phyloP scores from a whole-genome alignment of 192 early-diverging fungal species.

The Coemansia sp. region DNA sequence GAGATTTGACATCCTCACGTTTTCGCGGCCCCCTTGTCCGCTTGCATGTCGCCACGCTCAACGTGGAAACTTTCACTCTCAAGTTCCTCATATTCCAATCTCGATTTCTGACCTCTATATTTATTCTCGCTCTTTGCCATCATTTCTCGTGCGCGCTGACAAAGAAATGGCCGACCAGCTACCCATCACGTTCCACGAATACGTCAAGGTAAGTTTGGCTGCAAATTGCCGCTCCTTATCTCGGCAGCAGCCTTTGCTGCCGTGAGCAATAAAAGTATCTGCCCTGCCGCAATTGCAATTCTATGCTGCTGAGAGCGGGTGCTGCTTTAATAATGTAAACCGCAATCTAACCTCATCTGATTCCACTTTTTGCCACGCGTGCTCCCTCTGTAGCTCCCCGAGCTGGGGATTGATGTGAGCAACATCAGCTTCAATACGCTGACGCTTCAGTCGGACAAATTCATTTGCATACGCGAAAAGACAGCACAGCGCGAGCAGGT shows the following conservation, averaged over 20 bases:
- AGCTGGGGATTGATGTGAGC: conserved; percentile 84
- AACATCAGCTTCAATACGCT: conserved; percentile 97
- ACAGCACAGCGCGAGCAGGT: conserved; percentile 84
- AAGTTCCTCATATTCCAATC: background rate
- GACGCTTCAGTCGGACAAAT: conserved; percentile 97
- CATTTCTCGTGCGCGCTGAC: conserved; percentile 16
- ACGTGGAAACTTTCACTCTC: background rate
- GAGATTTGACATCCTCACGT: background rate
- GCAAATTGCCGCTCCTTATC: background rate
- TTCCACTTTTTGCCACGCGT: background rate
- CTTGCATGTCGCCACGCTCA: background rate
- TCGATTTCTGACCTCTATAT: conserved; percentile 2
- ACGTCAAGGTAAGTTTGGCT: conserved; percentile 78
- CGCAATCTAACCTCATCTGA: conserved; percentile 8
- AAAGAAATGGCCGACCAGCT: conserved; percentile 72
- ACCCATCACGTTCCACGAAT: conserved; percentile 95
- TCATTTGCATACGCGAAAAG: conserved; percentile 95
- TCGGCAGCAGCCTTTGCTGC: background rate
- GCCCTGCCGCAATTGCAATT: background rate
- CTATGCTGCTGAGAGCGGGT: background rate
- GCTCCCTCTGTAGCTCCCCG: conserved; percentile 67
- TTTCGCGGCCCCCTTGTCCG: background rate
- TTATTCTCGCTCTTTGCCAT: background rate
- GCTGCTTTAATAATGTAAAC: background rate
- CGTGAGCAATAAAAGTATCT: background rate